Base-by-base conservation (phyloP, 2,329 filamentous ascomycete genomes). In the Mycogone perniciosa region DNA sequence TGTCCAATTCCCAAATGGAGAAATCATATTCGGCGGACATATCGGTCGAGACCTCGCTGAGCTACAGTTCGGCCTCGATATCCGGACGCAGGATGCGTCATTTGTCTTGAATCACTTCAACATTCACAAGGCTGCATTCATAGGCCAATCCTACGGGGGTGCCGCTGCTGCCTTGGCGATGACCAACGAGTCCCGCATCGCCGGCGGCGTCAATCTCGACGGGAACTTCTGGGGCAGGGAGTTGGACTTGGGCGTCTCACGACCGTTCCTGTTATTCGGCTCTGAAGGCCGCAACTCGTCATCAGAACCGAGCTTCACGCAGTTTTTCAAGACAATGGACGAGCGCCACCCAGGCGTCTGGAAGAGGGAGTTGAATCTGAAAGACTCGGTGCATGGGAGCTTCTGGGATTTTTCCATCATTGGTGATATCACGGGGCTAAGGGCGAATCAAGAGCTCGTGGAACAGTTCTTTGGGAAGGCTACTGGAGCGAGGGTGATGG, bases 1-100 rank as follows among this genome's bases (percentile, higher is more conserved):
- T n/a, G 65, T 75, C 8, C 62, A 70, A 43, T 72, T 69, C 44
- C 66, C 67, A 2, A 60, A 71, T 49, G 69, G 64, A 5, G 60
- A 57, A 2, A 52, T 66, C 6, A 59, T 64, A 26, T 64, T 56
- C 40, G 59, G 60, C 11, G 58, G 57, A 2, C 38, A 46, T 26
- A 56, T 64, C 20, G 57, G 48, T 4, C 51, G 46, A 7, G 46
- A 39, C 31, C 41, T 58, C 5, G 48, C 44, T 7, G 20, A 20
- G 9, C 27, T 46, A 11, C 44, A 45, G 2, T 53, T 51, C 33
- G 61, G 56, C 26, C 54, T 62, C 26, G 57, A 58, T 13, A 54
- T 58, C 6, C 52, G 62, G 4, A 55, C 60, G 4, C 53, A 57
- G 3, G 62, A 69, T 47, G 56, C 60, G 1, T 53, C 60, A 4